These are phyloP conservation scores for Galerina sulciceps DNA, from an alignment of 768 basidiomycete species.

Conservation along the genomic window DNA sequence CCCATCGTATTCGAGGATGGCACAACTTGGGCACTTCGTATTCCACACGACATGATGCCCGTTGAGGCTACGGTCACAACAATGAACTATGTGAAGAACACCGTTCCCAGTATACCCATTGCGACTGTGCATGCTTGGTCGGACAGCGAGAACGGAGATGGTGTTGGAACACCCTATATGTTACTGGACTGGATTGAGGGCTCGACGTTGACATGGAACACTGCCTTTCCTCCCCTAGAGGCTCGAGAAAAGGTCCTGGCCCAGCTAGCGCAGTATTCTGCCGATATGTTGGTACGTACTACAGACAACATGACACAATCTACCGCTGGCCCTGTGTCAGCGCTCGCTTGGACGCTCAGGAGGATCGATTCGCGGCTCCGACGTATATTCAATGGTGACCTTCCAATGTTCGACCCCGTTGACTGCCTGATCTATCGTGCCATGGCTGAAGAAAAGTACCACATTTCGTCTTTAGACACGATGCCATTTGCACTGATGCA, in stretches of 20 bases:
- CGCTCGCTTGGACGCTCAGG: background rate
- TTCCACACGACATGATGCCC: background rate
- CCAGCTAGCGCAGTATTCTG: background rate
- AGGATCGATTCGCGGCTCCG: background rate
- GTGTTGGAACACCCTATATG: background rate
- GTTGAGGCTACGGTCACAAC: background rate
- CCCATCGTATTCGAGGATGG: background rate
- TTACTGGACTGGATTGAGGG: background rate
- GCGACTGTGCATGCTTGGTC: background rate
- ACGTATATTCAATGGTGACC: background rate
- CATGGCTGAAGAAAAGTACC: background rate
- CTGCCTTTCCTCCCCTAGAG: background rate
- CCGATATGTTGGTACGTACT: background rate
- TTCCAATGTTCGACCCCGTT: background rate
- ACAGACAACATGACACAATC: background rate
- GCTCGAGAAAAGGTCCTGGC: background rate
- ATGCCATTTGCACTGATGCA: background rate
- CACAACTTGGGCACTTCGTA: background rate
- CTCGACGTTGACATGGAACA: background rate
- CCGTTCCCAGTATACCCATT: background rate
- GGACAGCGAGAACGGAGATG: background rate
- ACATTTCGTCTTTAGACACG: background rate
- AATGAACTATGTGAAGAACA: background rate
- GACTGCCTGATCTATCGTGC: background rate
- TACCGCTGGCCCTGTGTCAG: background rate